Conservation (phyloP, 1,284 basidiomycete genomes). For the Gastroboletus turbinatus region DNA sequence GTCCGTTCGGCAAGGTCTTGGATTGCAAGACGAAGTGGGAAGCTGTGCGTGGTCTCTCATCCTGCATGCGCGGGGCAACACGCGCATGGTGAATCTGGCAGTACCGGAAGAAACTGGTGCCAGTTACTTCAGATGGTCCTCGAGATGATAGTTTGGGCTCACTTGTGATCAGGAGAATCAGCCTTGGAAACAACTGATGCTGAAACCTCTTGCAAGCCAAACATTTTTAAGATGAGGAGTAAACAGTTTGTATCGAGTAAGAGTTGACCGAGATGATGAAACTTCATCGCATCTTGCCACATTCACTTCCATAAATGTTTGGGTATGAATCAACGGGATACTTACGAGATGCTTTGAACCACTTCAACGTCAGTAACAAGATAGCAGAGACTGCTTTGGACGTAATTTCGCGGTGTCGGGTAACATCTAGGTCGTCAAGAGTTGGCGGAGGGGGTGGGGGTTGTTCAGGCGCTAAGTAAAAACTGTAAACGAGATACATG, state of each 20-base stretch:
- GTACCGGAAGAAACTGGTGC: constrained; percentile 88
- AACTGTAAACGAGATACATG: constrained; percentile 5
- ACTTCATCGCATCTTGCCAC: constrained; percentile 89
- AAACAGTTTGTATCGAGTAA: constrained; percentile 96
- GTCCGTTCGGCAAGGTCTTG: constrained; percentile 63
- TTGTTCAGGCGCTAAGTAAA: constrained; percentile 55
- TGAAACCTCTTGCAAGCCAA: constrained; percentile 91
- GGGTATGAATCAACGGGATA: constrained; percentile 16
- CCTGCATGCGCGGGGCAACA: constrained; percentile 55
- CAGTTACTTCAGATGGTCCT: constrained; percentile 12
- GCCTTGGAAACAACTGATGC: constrained; percentile 83
- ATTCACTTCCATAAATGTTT: constrained; percentile 3
- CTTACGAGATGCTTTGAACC: constrained; percentile 98
- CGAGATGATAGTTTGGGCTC: constrained; percentile 5
- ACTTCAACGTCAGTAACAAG: constrained; percentile 86
- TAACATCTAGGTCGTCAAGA: constrained; percentile 93
- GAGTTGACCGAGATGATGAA: constrained; percentile 94
- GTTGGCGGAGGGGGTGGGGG: constrained; percentile 71
- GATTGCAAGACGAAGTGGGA: constrained; percentile 57
- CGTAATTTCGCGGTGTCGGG: constrained; percentile 95
- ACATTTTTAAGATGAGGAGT: constrained; percentile 95
- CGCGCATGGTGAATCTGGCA: constrained; percentile 77
- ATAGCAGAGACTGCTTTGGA: constrained; percentile 98
- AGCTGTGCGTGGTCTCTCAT: constrained; percentile 57
- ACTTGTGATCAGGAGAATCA: constrained; percentile 89